Evolutionary conservation across 768 basidiomycete genomes (phyloP), one percentile per base, ranked within the genome.

Genomic region (Pisolithus marmoratus): DNA sequence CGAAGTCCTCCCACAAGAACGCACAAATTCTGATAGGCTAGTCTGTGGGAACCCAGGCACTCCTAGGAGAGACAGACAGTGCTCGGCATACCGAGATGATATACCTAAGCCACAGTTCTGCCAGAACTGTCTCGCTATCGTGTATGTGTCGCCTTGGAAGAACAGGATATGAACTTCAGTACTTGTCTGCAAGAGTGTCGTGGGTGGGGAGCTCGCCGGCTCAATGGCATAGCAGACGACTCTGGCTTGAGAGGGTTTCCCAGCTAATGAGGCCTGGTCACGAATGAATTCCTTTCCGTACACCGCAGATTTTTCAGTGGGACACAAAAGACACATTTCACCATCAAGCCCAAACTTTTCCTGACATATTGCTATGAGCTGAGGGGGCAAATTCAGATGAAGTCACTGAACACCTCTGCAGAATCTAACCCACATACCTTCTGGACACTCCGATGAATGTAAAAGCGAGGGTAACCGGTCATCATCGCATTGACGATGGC

Each of bases 401-500:
- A 40, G 44, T 29, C 34, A 19, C 17, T 43, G 1, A n/a, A 24
- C 5, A 17, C 15, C 24, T 14, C 5, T 3, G 24, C 27, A 17
- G 14, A 12, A 40, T 48, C 11, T 17, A 44, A n/a, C n/a, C n/a
- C 9, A 68, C 78, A 57, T 62, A 93, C 95, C 76, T 90, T 89
- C 61, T 81, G 79, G 38, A 96, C 91, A 55, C 77, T 85, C 23
- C 81, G 70, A 66, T 96, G 90, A 50, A 97, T 87, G 69, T 95
- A 95, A 70, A 98, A 98, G 47, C 95, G 74, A 0, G 95, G 95
- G 63, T 98, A 98, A 4, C 94, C 95, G 4, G 83, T 80, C 42
- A 87, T 80, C 94, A 95, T 91, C 8, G 70, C 73, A 51, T 87
- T 78, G 1, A 87, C 62, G 5, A 96, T 82, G 36, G 92, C 75